Evolutionary conservation across 768 basidiomycete species (phyloP).

Genomic region (Porphyrellus cyaneotinctus): DNA sequence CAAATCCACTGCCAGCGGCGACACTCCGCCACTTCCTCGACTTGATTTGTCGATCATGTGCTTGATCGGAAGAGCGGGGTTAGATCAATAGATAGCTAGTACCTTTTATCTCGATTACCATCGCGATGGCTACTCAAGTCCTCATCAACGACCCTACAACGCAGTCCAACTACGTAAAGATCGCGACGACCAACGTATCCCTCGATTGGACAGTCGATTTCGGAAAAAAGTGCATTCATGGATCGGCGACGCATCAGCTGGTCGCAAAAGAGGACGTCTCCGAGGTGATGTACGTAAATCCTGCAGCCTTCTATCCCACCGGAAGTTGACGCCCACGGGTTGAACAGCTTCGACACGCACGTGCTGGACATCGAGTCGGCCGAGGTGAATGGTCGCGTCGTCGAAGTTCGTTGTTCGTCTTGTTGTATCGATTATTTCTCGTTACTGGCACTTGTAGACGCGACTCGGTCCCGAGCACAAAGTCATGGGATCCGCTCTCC

Average conservation of each 20-base stretch:
- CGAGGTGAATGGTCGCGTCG: slow-evolving; percentile 44
- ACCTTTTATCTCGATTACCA: background rate
- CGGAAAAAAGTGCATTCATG: slow-evolving; percentile 40
- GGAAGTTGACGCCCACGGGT: background rate
- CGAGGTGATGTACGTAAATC: slow-evolving; percentile 37
- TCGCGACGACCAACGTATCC: slow-evolving; percentile 45
- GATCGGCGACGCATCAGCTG: slow-evolving; percentile 45
- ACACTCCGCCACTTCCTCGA: too few relatives aligned
- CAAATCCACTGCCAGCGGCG: too few relatives aligned
- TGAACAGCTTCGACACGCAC: slow-evolving; percentile 46
- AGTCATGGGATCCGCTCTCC: slow-evolving; percentile 76
- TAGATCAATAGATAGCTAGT: too few relatives aligned
- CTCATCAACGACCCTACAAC: slow-evolving; percentile 30
- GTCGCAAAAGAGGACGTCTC: slow-evolving; percentile 36
- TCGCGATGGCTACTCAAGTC: background rate
- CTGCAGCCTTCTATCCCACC: background rate
- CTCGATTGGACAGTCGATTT: slow-evolving; percentile 61
- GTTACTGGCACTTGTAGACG: slow-evolving; percentile 29
- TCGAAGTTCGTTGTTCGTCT: slow-evolving; percentile 38
- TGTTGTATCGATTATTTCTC: background rate
- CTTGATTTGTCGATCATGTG: too few relatives aligned
- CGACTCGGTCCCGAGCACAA: slow-evolving; percentile 53
- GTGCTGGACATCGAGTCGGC: slow-evolving; percentile 52
- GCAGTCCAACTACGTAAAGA: slow-evolving; percentile 51
- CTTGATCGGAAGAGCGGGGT: too few relatives aligned